phyloP scores from a whole-genome alignment of 2,329 filamentous ascomycete species.

The Cadophora malorum region DNA sequence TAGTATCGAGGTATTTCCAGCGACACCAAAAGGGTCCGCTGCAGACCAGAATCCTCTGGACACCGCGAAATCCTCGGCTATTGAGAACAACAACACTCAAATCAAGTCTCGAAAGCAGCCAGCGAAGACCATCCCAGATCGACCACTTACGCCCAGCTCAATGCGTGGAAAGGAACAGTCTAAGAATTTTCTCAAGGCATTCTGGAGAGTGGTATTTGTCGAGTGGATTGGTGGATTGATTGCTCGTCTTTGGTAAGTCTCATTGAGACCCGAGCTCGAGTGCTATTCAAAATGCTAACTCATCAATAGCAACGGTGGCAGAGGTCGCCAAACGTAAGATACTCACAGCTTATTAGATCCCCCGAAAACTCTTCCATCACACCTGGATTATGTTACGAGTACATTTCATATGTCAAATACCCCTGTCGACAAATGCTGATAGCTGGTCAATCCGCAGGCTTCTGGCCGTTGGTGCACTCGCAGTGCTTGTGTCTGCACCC shows the following conservation, averaged over 20 bases:
- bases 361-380: not conserved
- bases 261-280: not conserved
- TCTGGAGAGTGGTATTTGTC: constrained; percentile 46
- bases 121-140: constrained; percentile 31
- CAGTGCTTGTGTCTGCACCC: constrained; percentile 37
- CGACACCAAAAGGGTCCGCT: constrained; percentile 29
- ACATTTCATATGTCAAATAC: constrained; percentile 13
- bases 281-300: not conserved
- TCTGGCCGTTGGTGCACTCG: constrained; percentile 35
- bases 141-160: constrained; percentile 42
- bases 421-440: constrained; percentile 37
- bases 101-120: constrained; percentile 37
- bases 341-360: constrained; percentile 25
- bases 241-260: constrained; percentile 34
- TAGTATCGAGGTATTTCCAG: constrained; percentile 35
- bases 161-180: constrained; percentile 39
- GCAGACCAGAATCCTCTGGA: constrained; percentile 15
- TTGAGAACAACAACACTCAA: constrained; percentile 33
- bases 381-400: constrained; percentile 18
- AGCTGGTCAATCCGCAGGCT: constrained; percentile 36
- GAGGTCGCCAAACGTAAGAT: constrained; percentile 41
- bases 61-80: constrained; percentile 36
- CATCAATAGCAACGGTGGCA: constrained; percentile 33
- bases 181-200: constrained; percentile 42
- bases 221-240: constrained; percentile 47